Evolutionary conservation across 1,139 yeast species (phyloP).

Genomic region (Suhomyces bribrorum): DNA sequence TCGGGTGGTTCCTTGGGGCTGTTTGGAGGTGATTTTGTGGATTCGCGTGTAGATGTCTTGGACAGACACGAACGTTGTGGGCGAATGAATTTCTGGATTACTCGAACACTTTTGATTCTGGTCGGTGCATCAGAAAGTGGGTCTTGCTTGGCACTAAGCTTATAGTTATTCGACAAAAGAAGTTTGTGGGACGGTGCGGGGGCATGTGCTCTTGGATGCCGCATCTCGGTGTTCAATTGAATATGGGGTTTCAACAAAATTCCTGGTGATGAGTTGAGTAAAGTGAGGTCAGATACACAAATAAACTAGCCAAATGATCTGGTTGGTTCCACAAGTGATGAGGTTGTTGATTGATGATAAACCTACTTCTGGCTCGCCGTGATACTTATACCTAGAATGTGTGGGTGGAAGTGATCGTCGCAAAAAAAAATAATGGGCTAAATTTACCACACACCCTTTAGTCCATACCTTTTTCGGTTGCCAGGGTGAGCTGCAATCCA

Average conservation of each 20-base stretch:
- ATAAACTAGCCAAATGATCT: too few relatives aligned
- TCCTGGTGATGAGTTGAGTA: too few relatives aligned
- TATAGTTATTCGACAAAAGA: constrained; percentile 1
- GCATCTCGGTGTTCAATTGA: not conserved
- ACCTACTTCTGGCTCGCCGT: not conserved
- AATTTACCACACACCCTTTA: not conserved
- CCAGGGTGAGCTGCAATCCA: too few relatives aligned
- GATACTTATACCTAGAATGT: not conserved
- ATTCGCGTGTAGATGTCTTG: not conserved
- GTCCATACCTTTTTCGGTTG: too few relatives aligned
- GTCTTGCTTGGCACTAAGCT: not conserved
- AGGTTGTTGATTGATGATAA: too few relatives aligned
- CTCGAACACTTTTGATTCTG: constrained; percentile 1
- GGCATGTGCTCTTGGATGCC: constrained; percentile 1
- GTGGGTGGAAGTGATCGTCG: not conserved
- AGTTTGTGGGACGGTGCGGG: constrained; percentile 1
- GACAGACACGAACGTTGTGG: not conserved
- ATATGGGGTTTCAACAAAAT: too few relatives aligned
- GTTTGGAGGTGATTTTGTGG: not conserved
- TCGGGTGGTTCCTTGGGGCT: not conserved
- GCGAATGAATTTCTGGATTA: constrained; percentile 1
- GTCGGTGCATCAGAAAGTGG: not conserved
- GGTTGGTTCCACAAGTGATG: too few relatives aligned
- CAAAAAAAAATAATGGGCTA: too few relatives aligned
- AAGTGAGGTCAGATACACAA: too few relatives aligned